Conservation (phyloP, 208 protist genomes). For the Crithidia mellificae region DNA sequence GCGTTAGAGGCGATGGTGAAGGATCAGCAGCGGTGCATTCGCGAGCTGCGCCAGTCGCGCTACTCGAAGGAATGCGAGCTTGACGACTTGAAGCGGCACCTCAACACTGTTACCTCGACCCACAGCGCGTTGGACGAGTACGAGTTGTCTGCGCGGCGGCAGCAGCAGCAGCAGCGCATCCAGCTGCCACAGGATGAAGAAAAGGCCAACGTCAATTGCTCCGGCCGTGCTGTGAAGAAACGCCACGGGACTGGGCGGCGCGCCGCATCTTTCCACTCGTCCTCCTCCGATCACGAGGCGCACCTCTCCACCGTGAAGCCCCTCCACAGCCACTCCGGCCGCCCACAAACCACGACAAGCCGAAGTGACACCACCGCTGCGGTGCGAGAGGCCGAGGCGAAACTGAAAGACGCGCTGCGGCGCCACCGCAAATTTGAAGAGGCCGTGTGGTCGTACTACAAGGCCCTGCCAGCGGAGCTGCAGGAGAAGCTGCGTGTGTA, state of each 20-base stretch:
- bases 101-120: not conserved
- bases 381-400: not conserved
- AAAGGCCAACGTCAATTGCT: not conserved
- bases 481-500: conserved; percentile 6
- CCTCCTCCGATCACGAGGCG: conserved; percentile 13
- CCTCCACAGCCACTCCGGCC: not conserved
- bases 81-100: conserved; percentile 18
- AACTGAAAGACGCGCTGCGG: conserved; percentile 4
- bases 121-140: not conserved
- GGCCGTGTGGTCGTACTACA: conserved; percentile 29
- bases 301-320: conserved; percentile 5
- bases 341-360: not conserved
- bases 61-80: conserved; percentile 23
- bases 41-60: conserved; percentile 1
- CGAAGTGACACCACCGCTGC: not conserved
- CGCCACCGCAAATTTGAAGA: conserved; percentile 17
- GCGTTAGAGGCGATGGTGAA: conserved; percentile 2
- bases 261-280: not conserved
- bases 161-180: too few species aligned
- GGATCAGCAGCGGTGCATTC: conserved; percentile 9
- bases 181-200: conserved; percentile 1
- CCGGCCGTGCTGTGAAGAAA: not conserved
- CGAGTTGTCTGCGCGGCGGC: not conserved
- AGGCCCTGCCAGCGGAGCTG: conserved; percentile 14
- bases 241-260: too few species aligned